Evolutionary conservation across 495 filamentous ascomycete species (phyloP), one percentile per base, ranked within the genome.

Genomic region (Aspergillus biplanus): DNA sequence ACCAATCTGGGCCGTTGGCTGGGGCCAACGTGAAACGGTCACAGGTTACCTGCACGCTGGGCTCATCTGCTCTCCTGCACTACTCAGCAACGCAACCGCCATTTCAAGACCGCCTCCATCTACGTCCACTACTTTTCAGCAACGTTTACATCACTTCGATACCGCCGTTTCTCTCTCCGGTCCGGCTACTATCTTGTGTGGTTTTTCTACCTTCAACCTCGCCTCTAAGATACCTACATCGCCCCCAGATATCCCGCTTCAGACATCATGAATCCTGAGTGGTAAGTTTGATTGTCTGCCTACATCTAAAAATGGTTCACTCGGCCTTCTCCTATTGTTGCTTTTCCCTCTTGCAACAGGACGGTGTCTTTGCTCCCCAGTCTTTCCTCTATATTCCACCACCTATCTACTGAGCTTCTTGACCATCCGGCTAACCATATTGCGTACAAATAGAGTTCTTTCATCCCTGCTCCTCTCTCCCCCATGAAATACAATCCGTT

Each of bases 261-360:
- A 50, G 62, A 50, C 84, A 92, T 70, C 77, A 96, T 96, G 92
- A 96, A 96, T 85, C 92, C 92, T 73, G 92, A 96, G 92, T 96
- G 86, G 92, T 96, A 87, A 74, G 92, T 87, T 56, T 35, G 44
- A 67, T 66, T 62, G 67, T 52, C 57, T 69, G 55, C 65, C 65
- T 59, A 47, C 34, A 39, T 67, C 48, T 59, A 50, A 57, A 15
- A 52, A 48, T 16, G 42, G 35, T 11, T 37, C 21, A 32, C 60
- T 47, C 32, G 21, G 21, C 21, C n/a, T 32, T 48, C 46, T 52
- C 50, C 15, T 58, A 33, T 46, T 27, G 21, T 27, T 27, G 21
- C 21, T 27, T 27, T 27, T 27, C 2, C 21, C 21, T 27, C 33
- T 61, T 42, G n/a, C 47, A 48, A 35, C 16, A 50, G 15, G 34